phyloP scores from a whole-genome alignment of 2,329 filamentous ascomycete species.

The Aspergillus glaucus region DNA sequence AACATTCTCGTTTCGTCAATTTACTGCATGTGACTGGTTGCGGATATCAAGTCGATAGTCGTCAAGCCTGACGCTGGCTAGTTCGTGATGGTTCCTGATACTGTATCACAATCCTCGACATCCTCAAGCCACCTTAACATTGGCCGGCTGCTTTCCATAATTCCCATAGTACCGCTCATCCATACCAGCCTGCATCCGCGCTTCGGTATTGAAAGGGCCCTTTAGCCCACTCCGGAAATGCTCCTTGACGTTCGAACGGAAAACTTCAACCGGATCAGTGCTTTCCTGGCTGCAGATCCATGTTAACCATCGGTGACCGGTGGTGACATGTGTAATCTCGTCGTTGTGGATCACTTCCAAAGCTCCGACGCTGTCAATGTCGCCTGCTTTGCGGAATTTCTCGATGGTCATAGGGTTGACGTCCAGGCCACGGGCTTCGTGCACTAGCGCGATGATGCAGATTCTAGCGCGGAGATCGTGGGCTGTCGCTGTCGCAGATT shows the following conservation, averaged over 20 bases:
- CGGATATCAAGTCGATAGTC: too few species aligned
- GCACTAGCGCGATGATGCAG: constrained; percentile 44
- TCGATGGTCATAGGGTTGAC: constrained; percentile 45
- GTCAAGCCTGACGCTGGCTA: too few species aligned
- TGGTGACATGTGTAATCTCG: constrained; percentile 46
- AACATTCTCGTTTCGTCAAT: too few species aligned
- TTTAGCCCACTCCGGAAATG: constrained; percentile 40
- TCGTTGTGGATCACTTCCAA: constrained; percentile 44
- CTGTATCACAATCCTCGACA: too few species aligned
- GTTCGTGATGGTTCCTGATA: too few species aligned
- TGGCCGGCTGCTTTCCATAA: background rate
- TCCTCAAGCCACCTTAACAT: background rate
- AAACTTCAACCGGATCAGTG: constrained; percentile 41
- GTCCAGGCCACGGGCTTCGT: constrained; percentile 43
- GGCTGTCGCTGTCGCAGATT: constrained; percentile 38
- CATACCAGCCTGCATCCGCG: constrained; percentile 40
- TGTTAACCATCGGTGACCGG: constrained; percentile 42
- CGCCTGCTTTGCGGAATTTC: constrained; percentile 39
- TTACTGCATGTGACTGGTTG: too few species aligned
- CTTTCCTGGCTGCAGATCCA: constrained; percentile 44
- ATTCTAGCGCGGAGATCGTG: constrained; percentile 42
- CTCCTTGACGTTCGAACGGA: constrained; percentile 38
- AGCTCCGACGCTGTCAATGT: constrained; percentile 37
- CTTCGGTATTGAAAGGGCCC: constrained; percentile 43
- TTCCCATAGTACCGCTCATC: constrained; percentile 39